These are phyloP conservation scores for Sedum album DNA, from an alignment of 164 flowering plant species.

Conservation along the genomic window DNA sequence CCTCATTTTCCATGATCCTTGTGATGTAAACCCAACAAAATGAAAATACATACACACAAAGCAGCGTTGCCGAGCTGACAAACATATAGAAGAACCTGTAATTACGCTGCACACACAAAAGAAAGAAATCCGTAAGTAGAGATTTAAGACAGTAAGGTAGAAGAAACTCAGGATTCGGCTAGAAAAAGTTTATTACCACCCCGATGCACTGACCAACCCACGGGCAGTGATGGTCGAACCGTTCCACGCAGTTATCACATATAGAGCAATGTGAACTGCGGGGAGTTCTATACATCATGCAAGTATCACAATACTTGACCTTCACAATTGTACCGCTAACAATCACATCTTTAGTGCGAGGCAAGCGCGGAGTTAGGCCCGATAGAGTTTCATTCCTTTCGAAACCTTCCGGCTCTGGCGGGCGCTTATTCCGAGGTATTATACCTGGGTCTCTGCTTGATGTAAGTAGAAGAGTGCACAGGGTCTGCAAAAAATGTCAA, in stretches of 20 bases:
- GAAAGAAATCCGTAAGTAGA: not conserved
- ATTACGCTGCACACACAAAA: slow-evolving; percentile 1
- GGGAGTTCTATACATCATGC: slow-evolving; percentile 27
- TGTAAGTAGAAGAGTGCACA: not conserved
- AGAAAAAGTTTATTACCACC: slow-evolving; percentile 13
- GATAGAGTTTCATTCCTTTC: slow-evolving; percentile 3
- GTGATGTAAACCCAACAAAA: slow-evolving; percentile 9
- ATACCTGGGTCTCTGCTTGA: slow-evolving; percentile 10
- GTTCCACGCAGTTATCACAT: slow-evolving; percentile 27
- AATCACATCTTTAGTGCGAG: too few species aligned
- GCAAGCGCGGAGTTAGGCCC: slow-evolving; percentile 9
- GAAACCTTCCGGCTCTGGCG: slow-evolving; percentile 13
- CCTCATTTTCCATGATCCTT: not conserved
- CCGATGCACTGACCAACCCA: slow-evolving; percentile 39
- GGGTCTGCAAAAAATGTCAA: not conserved
- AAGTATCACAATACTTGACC: slow-evolving; percentile 32
- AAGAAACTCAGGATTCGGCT: not conserved
- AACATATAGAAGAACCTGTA: slow-evolving; percentile 9
- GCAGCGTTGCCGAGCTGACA: not conserved
- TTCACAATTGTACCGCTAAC: too few species aligned
- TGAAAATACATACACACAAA: not conserved
- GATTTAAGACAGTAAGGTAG: not conserved
- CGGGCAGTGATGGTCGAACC: slow-evolving; percentile 32
- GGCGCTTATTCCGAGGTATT: slow-evolving; percentile 10
- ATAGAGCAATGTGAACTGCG: slow-evolving; percentile 30